Conservation (phyloP, 2,329 filamentous ascomycete genomes). For the Tolypocladium cylindrosporum region DNA sequence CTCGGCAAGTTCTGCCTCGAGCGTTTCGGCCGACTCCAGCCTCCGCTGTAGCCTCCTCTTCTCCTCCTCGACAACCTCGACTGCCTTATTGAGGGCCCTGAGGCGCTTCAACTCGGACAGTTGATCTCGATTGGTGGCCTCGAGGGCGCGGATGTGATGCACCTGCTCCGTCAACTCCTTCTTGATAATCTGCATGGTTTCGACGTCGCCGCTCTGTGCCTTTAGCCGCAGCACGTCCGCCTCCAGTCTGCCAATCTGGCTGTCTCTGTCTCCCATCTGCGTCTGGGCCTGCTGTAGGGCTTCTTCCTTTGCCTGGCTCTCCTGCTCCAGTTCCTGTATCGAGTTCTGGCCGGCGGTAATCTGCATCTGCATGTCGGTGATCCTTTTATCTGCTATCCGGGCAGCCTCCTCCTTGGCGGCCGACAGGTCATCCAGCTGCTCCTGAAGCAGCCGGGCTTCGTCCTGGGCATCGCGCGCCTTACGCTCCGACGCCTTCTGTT, state of each 20-base stretch:
- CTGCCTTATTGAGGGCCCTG: constrained; percentile 72
- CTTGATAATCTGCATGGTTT: constrained; percentile 77
- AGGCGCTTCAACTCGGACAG: constrained; percentile 69
- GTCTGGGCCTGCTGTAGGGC: constrained; percentile 53
- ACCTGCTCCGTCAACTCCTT: constrained; percentile 86
- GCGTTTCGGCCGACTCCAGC: constrained; percentile 60
- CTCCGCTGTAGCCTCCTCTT: constrained; percentile 74
- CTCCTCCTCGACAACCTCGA: constrained; percentile 91
- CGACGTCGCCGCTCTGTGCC: constrained; percentile 75
- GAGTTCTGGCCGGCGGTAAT: constrained; percentile 34
- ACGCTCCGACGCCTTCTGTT: constrained; percentile 57
- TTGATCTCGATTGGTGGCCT: constrained; percentile 72
- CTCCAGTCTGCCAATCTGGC: constrained; percentile 64
- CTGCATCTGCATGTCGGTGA: constrained; percentile 44
- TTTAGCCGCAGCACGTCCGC: constrained; percentile 76
- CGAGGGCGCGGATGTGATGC: constrained; percentile 76
- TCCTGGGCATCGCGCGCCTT: constrained; percentile 63
- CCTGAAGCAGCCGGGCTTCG: constrained; percentile 61
- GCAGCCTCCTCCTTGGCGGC: constrained; percentile 60
- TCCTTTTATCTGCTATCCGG: constrained; percentile 45
- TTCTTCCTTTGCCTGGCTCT: constrained; percentile 44
- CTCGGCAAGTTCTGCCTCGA: constrained; percentile 71
- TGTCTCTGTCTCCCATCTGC: constrained; percentile 58
- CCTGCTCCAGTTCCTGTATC: constrained; percentile 49
- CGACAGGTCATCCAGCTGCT: constrained; percentile 68